Evolutionary conservation across 345 rosid species (phyloP).

Genomic region (Physaria fendleri): DNA sequence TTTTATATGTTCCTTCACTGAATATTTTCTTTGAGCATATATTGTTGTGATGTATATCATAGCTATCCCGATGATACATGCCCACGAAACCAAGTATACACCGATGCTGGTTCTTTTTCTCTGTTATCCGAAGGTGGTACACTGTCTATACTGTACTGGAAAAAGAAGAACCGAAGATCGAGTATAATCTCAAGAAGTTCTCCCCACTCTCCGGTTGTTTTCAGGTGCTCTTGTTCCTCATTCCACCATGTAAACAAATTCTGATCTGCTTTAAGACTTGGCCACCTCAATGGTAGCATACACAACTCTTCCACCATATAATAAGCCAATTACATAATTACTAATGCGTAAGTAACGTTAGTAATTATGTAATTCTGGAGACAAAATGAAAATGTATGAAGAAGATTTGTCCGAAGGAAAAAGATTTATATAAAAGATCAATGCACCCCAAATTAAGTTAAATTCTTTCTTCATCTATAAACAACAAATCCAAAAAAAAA

Average conservation of each 20-base stretch:
- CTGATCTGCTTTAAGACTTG: slow-evolving; percentile 84
- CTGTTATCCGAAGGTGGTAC: slow-evolving; percentile 67
- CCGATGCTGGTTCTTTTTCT: slow-evolving; percentile 46
- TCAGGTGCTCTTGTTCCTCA: slow-evolving; percentile 89
- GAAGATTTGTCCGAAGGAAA: too few relatives aligned
- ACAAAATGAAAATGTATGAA: too few relatives aligned
- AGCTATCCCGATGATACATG: slow-evolving; percentile 46
- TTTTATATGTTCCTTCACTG: slow-evolving; percentile 74
- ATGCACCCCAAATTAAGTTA: too few relatives aligned
- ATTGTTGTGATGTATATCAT: slow-evolving; percentile 49
- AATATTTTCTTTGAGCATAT: slow-evolving; percentile 63
- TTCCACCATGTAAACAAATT: slow-evolving; percentile 96
- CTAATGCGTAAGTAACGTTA: too few relatives aligned
- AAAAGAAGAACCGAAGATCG: slow-evolving; percentile 91
- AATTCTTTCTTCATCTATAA: too few relatives aligned
- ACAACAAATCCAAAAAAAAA: too few relatives aligned
- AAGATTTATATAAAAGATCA: too few relatives aligned
- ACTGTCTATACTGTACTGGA: slow-evolving; percentile 87
- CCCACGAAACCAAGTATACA: slow-evolving; percentile 83
- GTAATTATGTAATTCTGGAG: too few relatives aligned
- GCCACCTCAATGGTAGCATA: too few relatives aligned
- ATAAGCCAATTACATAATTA: too few relatives aligned
- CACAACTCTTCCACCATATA: too few relatives aligned
- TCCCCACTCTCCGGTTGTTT: slow-evolving; percentile 78
- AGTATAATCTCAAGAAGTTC: slow-evolving; percentile 63